A percentile compares a stretch with the other conserved stretches of the same genome.
phyloP scores from a whole-genome alignment of 129 eudicot species.

The Smallanthus sonchifolius region DNA sequence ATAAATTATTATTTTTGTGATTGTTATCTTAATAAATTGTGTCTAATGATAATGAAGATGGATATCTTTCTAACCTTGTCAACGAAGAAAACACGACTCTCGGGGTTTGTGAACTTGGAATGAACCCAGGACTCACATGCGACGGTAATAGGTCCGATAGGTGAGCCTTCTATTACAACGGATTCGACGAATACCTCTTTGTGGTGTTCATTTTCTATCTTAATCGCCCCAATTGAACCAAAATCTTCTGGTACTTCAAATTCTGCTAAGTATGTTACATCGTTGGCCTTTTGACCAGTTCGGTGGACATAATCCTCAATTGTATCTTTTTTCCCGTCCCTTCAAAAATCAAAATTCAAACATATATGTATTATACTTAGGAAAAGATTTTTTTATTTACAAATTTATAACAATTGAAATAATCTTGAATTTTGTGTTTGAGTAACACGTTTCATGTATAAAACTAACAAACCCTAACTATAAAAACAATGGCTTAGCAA shows the following conservation, averaged over 20 bases:
- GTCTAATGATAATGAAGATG: neutral
- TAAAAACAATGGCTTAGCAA: neutral
- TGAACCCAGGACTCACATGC: slow-evolving; percentile 60
- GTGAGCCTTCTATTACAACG: slow-evolving; percentile 41
- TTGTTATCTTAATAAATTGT: neutral
- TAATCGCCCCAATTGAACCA: slow-evolving; percentile 62
- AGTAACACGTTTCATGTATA: neutral
- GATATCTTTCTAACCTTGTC: slow-evolving; percentile 44
- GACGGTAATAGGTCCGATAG: slow-evolving; percentile 18
- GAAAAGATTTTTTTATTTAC: neutral
- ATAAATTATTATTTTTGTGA: neutral
- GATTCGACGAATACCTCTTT: slow-evolving; percentile 46
- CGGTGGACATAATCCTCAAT: slow-evolving; percentile 45
- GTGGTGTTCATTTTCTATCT: slow-evolving; percentile 59
- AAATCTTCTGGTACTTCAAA: slow-evolving; percentile 44
- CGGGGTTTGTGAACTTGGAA: slow-evolving; percentile 34
- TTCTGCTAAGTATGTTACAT: slow-evolving; percentile 33
- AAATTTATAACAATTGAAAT: neutral
- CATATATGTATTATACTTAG: neutral
- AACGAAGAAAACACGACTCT: slow-evolving; percentile 50
- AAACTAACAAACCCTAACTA: neutral
- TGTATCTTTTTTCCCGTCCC: slow-evolving; percentile 42
- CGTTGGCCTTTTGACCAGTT: slow-evolving; percentile 6
- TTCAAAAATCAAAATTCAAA: slow-evolving; percentile 11
- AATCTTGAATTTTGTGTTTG: neutral